Evolutionary conservation across 768 basidiomycete genomes (phyloP).

Genomic region (Rhodotorula paludigena): DNA sequence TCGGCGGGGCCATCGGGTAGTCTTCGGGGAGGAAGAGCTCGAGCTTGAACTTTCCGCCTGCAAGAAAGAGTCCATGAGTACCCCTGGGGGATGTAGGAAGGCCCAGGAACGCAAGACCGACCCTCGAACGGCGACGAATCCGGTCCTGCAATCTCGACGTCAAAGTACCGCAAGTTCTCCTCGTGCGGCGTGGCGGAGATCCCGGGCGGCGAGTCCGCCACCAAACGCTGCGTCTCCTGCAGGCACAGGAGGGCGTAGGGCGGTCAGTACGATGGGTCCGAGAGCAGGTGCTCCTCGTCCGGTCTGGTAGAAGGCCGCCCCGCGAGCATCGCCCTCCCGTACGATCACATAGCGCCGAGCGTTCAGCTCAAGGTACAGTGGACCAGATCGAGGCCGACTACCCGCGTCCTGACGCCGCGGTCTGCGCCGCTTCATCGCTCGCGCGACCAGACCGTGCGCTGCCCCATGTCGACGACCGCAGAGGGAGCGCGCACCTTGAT

Average conservation of each 20-base stretch:
- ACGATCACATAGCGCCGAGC: too few relatives aligned
- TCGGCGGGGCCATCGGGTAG: conserved; percentile 98
- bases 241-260: not conserved
- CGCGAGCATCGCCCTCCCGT: not conserved
- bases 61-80: too few relatives aligned
- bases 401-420: too few relatives aligned
- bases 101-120: conserved; percentile 43
- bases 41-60: conserved; percentile 88
- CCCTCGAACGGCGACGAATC: conserved; percentile 87
- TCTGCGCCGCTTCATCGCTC: too few relatives aligned
- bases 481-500: conserved; percentile 36
- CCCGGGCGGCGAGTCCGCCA: conserved; percentile 93
- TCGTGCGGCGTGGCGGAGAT: conserved; percentile 94
- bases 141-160: conserved; percentile 93
- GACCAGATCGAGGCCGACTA: too few relatives aligned
- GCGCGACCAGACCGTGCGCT: not conserved
- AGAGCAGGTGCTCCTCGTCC: not conserved
- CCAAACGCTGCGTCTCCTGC: conserved; percentile 94
- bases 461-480: not conserved
- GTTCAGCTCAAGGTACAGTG: too few relatives aligned
- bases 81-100: too few relatives aligned
- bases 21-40: conserved; percentile 97
- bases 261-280: not conserved
- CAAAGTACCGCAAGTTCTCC: conserved; percentile 96
- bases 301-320: not conserved